Conservation (phyloP, 805 yeast genomes). For the Hanseniaspora mollemarum region DNA sequence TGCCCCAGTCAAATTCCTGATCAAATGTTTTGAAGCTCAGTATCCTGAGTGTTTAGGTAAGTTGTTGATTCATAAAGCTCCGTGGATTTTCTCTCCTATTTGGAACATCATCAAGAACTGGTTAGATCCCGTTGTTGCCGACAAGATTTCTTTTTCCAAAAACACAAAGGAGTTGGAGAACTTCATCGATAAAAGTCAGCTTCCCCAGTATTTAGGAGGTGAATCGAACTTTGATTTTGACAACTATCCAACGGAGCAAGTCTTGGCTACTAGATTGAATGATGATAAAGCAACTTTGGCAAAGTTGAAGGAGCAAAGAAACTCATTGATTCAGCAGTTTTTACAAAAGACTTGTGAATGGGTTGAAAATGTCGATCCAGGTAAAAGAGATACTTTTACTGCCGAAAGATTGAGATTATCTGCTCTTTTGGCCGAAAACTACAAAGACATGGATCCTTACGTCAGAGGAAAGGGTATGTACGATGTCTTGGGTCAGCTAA, state of each 20-base stretch:
- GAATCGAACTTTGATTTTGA: conserved; percentile 44
- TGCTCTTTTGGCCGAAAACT: conserved; percentile 47
- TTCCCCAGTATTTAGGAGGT: conserved; percentile 73
- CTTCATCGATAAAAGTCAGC: conserved; percentile 45
- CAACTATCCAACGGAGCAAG: conserved; percentile 46
- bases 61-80: conserved; percentile 81
- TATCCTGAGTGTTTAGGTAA: conserved; percentile 89
- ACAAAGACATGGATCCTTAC: conserved; percentile 64
- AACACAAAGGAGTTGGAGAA: conserved; percentile 52
- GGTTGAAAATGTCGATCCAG: conserved; percentile 53
- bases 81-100: conserved; percentile 90
- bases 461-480: conserved; percentile 65
- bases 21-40: conserved; percentile 85
- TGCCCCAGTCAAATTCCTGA: conserved; percentile 77
- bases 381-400: conserved; percentile 39
- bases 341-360: conserved; percentile 61
- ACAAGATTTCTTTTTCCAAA: conserved; percentile 78
- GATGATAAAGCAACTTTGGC: conserved; percentile 38
- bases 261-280: conserved; percentile 34
- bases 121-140: conserved; percentile 93
- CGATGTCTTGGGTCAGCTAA: conserved; percentile 59
- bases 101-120: conserved; percentile 89
- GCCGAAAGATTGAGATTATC: conserved; percentile 46
- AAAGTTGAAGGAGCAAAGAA: conserved; percentile 41
- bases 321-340: conserved; percentile 41